Evolutionary conservation across 352 stramenopile genomes (phyloP).

Genomic region (Phytophthora sansomeana): DNA sequence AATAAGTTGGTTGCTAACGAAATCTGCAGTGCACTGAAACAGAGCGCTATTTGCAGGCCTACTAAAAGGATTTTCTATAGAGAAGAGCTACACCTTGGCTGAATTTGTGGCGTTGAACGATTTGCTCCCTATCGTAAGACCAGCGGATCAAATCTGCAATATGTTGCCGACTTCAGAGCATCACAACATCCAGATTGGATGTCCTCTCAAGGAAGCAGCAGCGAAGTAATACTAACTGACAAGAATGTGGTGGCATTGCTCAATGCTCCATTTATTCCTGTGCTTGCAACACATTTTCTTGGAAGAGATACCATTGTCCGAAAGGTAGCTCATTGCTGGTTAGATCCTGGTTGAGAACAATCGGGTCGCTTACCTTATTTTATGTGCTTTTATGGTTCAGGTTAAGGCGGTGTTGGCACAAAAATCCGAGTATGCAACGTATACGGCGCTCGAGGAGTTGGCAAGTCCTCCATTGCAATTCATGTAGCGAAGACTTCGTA

Average conservation of each 20-base stretch:
- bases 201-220: conserved; percentile 5
- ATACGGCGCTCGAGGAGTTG: conserved; percentile 50
- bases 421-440: conserved; percentile 61
- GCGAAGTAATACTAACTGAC: too few relatives aligned
- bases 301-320: conserved; percentile 53
- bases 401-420: conserved; percentile 37
- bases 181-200: conserved; percentile 37
- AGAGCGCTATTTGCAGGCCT: conserved; percentile 63
- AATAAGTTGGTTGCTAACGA: conserved; percentile 10
- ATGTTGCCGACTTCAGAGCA: conserved; percentile 32
- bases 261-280: conserved; percentile 60
- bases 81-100: conserved; percentile 48
- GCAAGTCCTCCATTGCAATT: conserved; percentile 70
- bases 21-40: conserved; percentile 8
- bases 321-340: conserved; percentile 43
- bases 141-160: conserved; percentile 42
- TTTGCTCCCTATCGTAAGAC: conserved; percentile 33
- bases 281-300: conserved; percentile 64
- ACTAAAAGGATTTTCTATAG: conserved; percentile 47
- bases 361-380: conserved; percentile 2
- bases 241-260: conserved; percentile 43
- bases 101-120: conserved; percentile 57
- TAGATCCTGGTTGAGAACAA: not conserved
- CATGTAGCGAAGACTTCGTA: conserved; percentile 60
- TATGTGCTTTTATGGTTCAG: conserved; percentile 24